Percentiles rank a stretch among this genome's conserved stretches.
Evolutionary conservation across 805 yeast genomes (phyloP).

Genomic region (Cyberlindnera petersonii): DNA sequence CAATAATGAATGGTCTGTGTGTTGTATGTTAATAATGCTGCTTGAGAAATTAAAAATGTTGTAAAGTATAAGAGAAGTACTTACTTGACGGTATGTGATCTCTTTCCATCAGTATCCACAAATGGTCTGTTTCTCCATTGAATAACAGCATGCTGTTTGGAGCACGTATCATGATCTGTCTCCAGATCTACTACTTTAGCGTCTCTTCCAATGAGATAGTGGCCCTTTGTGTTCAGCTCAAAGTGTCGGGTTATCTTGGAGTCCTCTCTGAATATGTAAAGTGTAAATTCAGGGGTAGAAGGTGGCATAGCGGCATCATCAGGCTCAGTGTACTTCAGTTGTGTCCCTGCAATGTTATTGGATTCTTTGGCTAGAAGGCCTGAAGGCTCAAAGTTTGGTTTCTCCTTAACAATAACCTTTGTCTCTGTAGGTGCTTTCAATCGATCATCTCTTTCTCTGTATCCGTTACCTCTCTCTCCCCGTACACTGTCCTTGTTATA

Average conservation of each 20-base stretch:
- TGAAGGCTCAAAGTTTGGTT: conserved; percentile 38
- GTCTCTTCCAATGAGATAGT: conserved; percentile 36
- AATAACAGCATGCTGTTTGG: conserved; percentile 47
- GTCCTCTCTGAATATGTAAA: conserved; percentile 30
- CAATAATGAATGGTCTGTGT: conserved; percentile 37
- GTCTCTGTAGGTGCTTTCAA: conserved; percentile 1
- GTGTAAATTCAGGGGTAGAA: conserved; percentile 23
- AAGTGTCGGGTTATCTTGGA: conserved; percentile 25
- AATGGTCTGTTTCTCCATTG: conserved; percentile 35
- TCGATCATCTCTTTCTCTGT: conserved; percentile 5
- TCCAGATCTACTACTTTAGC: conserved; percentile 34
- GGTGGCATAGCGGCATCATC: conserved; percentile 32
- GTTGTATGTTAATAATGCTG: neutral
- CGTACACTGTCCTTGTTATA: too few relatives aligned
- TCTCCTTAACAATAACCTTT: conserved; percentile 14
- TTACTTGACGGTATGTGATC: conserved; percentile 3
- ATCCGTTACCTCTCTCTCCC: too few relatives aligned
- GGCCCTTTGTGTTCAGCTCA: conserved; percentile 27
- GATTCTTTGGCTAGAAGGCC: conserved; percentile 41
- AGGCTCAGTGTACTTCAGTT: conserved; percentile 38
- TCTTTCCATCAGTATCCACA: conserved; percentile 1
- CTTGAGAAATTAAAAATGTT: too few relatives aligned
- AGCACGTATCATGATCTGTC: conserved; percentile 35
- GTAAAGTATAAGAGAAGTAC: conserved; percentile 7
- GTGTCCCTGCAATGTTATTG: conserved; percentile 32